Percentiles rank a stretch among this genome's conserved stretches.
These are phyloP conservation scores for Phytophthora nicotianae DNA, from an alignment of 352 stramenopile species.

Conservation along the genomic window DNA sequence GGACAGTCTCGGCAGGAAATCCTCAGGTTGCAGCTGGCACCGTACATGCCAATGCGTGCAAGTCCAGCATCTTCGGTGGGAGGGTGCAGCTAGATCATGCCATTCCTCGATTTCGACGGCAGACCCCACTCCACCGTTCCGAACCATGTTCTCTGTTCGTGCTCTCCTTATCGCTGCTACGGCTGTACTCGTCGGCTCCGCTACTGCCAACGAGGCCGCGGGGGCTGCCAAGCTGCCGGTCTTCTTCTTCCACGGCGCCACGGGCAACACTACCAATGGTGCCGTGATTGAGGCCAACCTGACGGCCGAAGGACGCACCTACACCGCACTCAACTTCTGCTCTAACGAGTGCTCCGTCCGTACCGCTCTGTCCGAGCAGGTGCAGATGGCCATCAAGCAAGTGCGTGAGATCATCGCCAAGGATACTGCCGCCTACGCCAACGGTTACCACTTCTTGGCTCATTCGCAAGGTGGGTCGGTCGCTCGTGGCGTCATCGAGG, in stretches of 20 bases:
- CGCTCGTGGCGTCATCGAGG: conserved; percentile 51
- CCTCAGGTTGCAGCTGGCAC: background rate
- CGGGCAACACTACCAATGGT: conserved; percentile 35
- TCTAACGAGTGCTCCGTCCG: conserved; percentile 43
- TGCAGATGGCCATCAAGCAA: conserved; percentile 53
- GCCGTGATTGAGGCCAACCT: conserved; percentile 42
- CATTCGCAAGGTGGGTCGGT: conserved; percentile 56
- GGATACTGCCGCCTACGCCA: conserved; percentile 34
- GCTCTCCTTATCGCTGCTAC: conserved; percentile 20
- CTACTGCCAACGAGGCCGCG: conserved; percentile 26
- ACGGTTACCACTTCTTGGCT: conserved; percentile 59
- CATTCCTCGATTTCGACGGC: conserved; percentile 28
- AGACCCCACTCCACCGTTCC: conserved; percentile 9
- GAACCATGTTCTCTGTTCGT: conserved; percentile 25
- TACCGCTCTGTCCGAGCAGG: conserved; percentile 39
- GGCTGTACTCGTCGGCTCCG: conserved; percentile 18
- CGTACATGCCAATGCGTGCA: conserved; percentile 24
- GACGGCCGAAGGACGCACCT: conserved; percentile 40
- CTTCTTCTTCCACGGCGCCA: conserved; percentile 62
- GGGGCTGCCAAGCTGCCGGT: conserved; percentile 43
- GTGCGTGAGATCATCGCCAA: conserved; percentile 37
- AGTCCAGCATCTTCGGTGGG: background rate
- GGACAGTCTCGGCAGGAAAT: conserved; percentile 21
- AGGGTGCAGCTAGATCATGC: background rate
- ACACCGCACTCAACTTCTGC: conserved; percentile 52